phyloP scores from a whole-genome alignment of 208 protist species.

The Trypanosoma boissoni region DNA sequence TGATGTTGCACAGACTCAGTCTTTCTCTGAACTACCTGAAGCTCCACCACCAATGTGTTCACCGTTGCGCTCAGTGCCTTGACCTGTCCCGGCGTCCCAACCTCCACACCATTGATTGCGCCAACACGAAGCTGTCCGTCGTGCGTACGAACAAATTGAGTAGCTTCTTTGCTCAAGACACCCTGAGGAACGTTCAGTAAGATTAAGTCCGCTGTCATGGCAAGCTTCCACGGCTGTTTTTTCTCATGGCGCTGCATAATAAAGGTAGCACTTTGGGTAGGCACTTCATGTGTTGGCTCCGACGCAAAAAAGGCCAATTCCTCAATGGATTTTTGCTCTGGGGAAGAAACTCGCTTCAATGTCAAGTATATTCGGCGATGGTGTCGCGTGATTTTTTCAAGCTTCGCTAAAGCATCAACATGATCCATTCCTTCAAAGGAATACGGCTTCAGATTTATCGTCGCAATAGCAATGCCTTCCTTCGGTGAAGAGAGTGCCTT shows the following conservation, averaged over 20 bases:
- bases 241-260: conserved; percentile 12
- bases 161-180: conserved; percentile 9
- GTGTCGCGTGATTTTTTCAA: background rate
- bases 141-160: conserved; percentile 11
- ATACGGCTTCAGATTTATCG: conserved; percentile 9
- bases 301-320: conserved; percentile 21
- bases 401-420: background rate
- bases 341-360: background rate
- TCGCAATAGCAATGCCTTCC: background rate
- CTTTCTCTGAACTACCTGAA: background rate
- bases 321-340: background rate
- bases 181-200: conserved; percentile 5
- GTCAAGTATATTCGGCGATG: conserved; percentile 6
- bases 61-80: conserved; percentile 12
- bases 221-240: conserved; percentile 18
- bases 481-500: conserved; percentile 1
- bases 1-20: no score
- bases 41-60: conserved; percentile 21
- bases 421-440: conserved; percentile 8
- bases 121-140: conserved; percentile 9
- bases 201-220: conserved; percentile 7
- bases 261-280: conserved; percentile 9
- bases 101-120: conserved; percentile 23
- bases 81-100: conserved; percentile 9
- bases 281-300: background rate